Percentiles rank a stretch among this genome's conserved stretches.
These are phyloP conservation scores for Paracoccidioides brasiliensis DNA, from an alignment of 2,329 filamentous ascomycete genomes.

Conservation along the genomic window DNA sequence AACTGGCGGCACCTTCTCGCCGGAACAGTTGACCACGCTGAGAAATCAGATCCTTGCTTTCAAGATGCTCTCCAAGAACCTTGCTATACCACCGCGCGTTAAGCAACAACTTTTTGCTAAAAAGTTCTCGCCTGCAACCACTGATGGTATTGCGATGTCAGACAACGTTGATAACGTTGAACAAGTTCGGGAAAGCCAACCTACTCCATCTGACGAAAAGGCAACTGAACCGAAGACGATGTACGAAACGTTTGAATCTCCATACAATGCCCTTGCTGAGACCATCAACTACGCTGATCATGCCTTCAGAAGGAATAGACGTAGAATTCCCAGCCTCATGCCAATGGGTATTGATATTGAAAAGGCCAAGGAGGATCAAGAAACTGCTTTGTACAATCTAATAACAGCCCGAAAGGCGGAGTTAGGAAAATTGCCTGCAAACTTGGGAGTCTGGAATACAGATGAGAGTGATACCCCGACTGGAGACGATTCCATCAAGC, in stretches of 20 bases:
- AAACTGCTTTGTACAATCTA: slow-evolving; percentile 78
- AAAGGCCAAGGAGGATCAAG: slow-evolving; percentile 71
- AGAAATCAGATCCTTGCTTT: slow-evolving; percentile 84
- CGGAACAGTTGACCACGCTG: slow-evolving; percentile 65
- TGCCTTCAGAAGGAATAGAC: slow-evolving; percentile 58
- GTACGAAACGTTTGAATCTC: slow-evolving; percentile 65
- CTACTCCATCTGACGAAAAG: slow-evolving; percentile 17
- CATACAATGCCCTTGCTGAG: slow-evolving; percentile 46
- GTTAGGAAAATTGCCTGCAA: slow-evolving; percentile 69
- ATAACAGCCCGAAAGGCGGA: slow-evolving; percentile 76
- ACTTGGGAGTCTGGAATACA: slow-evolving; percentile 76
- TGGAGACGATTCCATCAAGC: slow-evolving; percentile 69
- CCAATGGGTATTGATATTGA: slow-evolving; percentile 81
- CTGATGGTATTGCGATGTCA: slow-evolving; percentile 24
- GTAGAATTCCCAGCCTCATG: slow-evolving; percentile 76
- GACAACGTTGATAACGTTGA: slow-evolving; percentile 30
- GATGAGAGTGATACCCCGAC: slow-evolving; percentile 54
- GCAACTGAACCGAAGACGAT: slow-evolving; percentile 23
- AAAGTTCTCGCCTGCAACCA: slow-evolving; percentile 21
- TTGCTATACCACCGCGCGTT: slow-evolving; percentile 62
- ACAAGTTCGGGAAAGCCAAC: slow-evolving; percentile 11
- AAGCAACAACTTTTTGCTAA: slow-evolving; percentile 69
- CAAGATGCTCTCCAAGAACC: slow-evolving; percentile 77
- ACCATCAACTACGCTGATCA: slow-evolving; percentile 72
- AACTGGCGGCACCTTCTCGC: slow-evolving; percentile 49